Evolutionary conservation across 2,329 filamentous ascomycete genomes (phyloP).

Genomic region (Cryphonectria nitschkei): DNA sequence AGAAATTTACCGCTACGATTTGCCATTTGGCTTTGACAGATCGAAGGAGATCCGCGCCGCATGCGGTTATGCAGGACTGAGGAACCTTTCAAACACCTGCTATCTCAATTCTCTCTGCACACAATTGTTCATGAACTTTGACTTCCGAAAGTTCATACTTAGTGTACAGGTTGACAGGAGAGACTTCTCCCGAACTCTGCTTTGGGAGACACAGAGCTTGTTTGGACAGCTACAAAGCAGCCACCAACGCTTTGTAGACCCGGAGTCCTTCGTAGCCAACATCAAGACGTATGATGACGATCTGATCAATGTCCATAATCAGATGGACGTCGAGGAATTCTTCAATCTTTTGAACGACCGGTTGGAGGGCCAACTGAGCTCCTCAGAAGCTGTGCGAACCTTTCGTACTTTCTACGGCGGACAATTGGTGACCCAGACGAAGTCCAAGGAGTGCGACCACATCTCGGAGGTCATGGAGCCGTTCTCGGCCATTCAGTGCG

Average conservation of each 20-base stretch:
- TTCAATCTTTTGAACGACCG: conserved; percentile 92
- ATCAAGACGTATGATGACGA: conserved; percentile 84
- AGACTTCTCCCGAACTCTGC: conserved; percentile 64
- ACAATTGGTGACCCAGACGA: conserved; percentile 90
- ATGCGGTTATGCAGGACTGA: conserved; percentile 86
- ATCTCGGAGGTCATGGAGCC: conserved; percentile 89
- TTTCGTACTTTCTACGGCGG: conserved; percentile 90
- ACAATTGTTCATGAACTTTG: conserved; percentile 93
- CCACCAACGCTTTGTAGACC: conserved; percentile 73
- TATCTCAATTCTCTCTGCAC: conserved; percentile 95
- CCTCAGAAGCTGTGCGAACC: conserved; percentile 67
- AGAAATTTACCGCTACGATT: conserved; percentile 61
- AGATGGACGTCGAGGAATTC: conserved; percentile 99
- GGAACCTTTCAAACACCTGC: conserved; percentile 93
- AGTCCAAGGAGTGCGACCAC: conserved; percentile 91
- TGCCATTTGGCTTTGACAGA: conserved; percentile 66
- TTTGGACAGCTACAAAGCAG: conserved; percentile 88
- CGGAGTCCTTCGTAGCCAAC: conserved; percentile 70
- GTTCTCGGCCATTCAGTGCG: conserved; percentile 93
- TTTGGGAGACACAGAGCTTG: conserved; percentile 77
- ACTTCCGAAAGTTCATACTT: conserved; percentile 85
- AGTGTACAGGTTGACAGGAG: conserved; percentile 59
- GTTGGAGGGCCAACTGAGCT: conserved; percentile 80
- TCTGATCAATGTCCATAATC: conserved; percentile 81
- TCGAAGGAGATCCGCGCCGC: conserved; percentile 70